Evolutionary conservation across 2,329 filamentous ascomycete genomes (phyloP).

Genomic region (Pseudogymnoascus sp.): DNA sequence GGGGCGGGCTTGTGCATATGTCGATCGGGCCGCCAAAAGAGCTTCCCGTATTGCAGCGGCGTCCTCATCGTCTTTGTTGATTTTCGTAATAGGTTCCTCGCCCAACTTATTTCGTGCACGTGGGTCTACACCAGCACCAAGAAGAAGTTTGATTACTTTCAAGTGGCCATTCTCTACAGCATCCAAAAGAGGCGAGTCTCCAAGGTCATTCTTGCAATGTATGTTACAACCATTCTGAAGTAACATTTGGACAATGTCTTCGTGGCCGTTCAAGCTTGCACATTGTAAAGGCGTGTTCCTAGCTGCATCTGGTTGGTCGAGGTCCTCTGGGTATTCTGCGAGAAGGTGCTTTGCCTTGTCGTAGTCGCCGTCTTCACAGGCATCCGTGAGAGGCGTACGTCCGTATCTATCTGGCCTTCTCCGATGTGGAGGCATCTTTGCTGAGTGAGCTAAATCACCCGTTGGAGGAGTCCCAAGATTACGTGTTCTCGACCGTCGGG

Average conservation of each 20-base stretch:
- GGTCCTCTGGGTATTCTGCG: slow-evolving; percentile 72
- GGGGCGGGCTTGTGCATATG: slow-evolving; percentile 33
- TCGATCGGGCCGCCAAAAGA: slow-evolving; percentile 56
- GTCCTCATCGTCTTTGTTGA: slow-evolving; percentile 67
- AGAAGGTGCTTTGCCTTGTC: slow-evolving; percentile 68
- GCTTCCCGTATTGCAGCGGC: slow-evolving; percentile 69
- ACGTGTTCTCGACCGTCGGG: slow-evolving; percentile 50
- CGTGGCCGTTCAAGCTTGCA: slow-evolving; percentile 77
- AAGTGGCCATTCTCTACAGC: slow-evolving; percentile 93
- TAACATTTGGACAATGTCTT: slow-evolving; percentile 78
- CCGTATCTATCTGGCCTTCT: slow-evolving; percentile 89
- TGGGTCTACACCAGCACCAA: slow-evolving; percentile 85
- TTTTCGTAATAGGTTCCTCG: slow-evolving; percentile 80
- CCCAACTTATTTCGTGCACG: slow-evolving; percentile 86
- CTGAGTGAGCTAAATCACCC: slow-evolving; percentile 54
- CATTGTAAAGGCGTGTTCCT: slow-evolving; percentile 96
- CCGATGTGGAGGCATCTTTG: slow-evolving; percentile 65
- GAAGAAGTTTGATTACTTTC: slow-evolving; percentile 74
- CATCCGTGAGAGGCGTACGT: slow-evolving; percentile 81
- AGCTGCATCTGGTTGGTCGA: slow-evolving; percentile 86
- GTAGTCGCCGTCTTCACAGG: slow-evolving; percentile 78
- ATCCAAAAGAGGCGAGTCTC: slow-evolving; percentile 90
- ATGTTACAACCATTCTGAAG: slow-evolving; percentile 78
- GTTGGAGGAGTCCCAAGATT: slow-evolving; percentile 48
- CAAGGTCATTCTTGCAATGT: slow-evolving; percentile 70